Evolutionary conservation across 345 rosid species (phyloP), one percentile per base, ranked within the genome.

Genomic region (Euphorbia peplus): DNA sequence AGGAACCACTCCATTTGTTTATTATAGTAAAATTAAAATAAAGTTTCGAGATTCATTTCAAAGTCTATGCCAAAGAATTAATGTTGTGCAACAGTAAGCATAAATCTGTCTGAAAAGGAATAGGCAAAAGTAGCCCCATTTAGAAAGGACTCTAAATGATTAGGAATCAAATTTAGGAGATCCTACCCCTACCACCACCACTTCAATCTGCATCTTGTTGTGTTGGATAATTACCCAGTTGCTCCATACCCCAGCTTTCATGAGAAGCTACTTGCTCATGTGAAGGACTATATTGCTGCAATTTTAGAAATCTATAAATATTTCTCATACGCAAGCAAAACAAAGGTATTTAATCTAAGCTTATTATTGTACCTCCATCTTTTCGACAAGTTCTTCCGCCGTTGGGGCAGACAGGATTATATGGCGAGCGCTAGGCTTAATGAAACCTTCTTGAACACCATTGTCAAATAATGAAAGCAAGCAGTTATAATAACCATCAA

Each of bases 371-470:
- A 90, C 98, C 98, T 90, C 98, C 96, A 93, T 85, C 73, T 90
- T 90, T 59, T 79, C 84, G 88, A 93, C 4, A 46, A 93, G 97
- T 78, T 89, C 91, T 76, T 83, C 83, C 62, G 97, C 92, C 35
- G 96, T 85, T 44, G 96, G 83, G 22, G 96, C 95, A 71, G 95
- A 89, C 79, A 95, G 86, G 59, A 87, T 81, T 60, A 95, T 91
- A 16, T 84, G 73, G 65, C 99, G 86, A 52, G 97, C 97, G 32
- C 88, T 67, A 8, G 93, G 90, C 77, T 87, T 91, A 79, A 91
- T 95, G 69, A 95, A 95, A 69, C 97, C 97, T 83, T 95, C 95
- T 81, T 81, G 66, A n/a, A 95, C 97, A 8, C 96, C 93, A 18
- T 83, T 91, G 85, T 95, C 99, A 66, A 91, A 91, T 72, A 95